phyloP scores from a whole-genome alignment of 352 stramenopile genomes.

The Globisporangium uncinulatum region DNA sequence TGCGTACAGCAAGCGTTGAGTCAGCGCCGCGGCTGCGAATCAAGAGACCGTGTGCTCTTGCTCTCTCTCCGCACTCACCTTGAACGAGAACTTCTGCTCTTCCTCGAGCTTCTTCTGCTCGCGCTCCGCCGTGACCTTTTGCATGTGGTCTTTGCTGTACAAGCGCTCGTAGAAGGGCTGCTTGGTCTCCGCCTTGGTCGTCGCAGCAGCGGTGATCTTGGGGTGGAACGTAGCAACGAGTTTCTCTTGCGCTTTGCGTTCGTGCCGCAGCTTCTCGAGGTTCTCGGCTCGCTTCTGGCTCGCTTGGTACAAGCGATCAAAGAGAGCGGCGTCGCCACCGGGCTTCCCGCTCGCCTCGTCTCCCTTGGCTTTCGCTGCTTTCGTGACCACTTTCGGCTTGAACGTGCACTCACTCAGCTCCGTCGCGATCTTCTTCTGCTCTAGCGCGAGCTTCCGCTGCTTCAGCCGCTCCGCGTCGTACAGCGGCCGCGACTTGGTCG shows the following conservation, averaged over 20 bases:
- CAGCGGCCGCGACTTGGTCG: constrained; percentile 42
- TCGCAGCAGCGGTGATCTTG: constrained; percentile 27
- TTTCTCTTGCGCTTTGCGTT: constrained; percentile 58
- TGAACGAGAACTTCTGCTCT: constrained; percentile 68
- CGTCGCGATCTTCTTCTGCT: constrained; percentile 67
- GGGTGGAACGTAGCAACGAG: constrained; percentile 57
- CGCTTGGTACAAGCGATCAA: constrained; percentile 68
- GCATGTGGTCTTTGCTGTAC: constrained; percentile 75
- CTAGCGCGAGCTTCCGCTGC: constrained; percentile 54
- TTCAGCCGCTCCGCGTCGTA: constrained; percentile 72
- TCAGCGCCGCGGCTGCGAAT: not conserved
- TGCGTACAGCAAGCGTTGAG: constrained; percentile 6
- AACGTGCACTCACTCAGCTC: constrained; percentile 66
- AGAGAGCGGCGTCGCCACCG: constrained; percentile 23
- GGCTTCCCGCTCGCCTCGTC: constrained; percentile 19
- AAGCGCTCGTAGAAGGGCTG: constrained; percentile 72
- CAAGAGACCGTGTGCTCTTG: not conserved
- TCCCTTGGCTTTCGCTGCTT: constrained; percentile 32
- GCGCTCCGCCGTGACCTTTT: constrained; percentile 50
- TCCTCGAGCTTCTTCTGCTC: constrained; percentile 73
- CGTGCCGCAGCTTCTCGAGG: constrained; percentile 60
- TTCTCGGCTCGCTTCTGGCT: constrained; percentile 51
- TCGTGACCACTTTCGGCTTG: constrained; percentile 52
- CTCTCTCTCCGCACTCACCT: constrained; percentile 28
- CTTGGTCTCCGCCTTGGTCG: constrained; percentile 19